phyloP scores from a whole-genome alignment of 139 green algal species.

The Chlorella sp. region DNA sequence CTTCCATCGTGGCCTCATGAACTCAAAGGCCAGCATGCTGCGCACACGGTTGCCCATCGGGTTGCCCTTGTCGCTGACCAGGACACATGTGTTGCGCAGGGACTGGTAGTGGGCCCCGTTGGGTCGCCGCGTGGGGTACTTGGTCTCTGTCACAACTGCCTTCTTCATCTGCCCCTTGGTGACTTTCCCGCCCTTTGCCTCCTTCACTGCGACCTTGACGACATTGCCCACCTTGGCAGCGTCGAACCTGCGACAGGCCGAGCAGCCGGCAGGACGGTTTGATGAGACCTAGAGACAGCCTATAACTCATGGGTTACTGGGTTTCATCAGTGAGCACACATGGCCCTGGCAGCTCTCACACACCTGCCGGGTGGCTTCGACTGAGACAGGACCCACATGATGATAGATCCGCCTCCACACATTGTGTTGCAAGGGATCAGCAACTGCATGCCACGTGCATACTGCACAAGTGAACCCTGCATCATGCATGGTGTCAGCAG shows the following conservation, averaged over 20 bases:
- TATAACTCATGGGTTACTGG: too few species aligned
- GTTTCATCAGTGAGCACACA: too few species aligned
- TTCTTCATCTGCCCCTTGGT: constrained; percentile 35
- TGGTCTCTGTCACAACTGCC: constrained; percentile 44
- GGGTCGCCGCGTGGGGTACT: constrained; percentile 27
- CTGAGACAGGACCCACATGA: too few species aligned
- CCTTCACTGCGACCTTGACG: constrained; percentile 51
- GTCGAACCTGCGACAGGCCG: too few species aligned
- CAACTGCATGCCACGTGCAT: too few species aligned
- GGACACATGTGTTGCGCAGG: constrained; percentile 37
- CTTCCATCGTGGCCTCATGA: constrained; percentile 39
- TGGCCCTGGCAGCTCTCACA: constrained; percentile 15
- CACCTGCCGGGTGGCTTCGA: constrained; percentile 29
- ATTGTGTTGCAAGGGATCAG: too few species aligned
- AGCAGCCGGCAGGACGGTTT: too few species aligned
- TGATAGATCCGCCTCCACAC: too few species aligned
- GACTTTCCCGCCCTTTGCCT: constrained; percentile 42
- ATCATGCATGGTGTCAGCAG: too few species aligned
- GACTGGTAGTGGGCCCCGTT: constrained; percentile 46
- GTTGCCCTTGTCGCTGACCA: constrained; percentile 52
- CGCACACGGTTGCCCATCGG: constrained; percentile 44
- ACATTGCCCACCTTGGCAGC: constrained; percentile 31
- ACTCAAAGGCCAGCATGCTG: constrained; percentile 36
- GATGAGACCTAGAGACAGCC: too few species aligned
- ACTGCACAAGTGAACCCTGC: too few species aligned